phyloP scores from a whole-genome alignment of 2,329 filamentous ascomycete genomes.

The Colletotrichum sublineola region DNA sequence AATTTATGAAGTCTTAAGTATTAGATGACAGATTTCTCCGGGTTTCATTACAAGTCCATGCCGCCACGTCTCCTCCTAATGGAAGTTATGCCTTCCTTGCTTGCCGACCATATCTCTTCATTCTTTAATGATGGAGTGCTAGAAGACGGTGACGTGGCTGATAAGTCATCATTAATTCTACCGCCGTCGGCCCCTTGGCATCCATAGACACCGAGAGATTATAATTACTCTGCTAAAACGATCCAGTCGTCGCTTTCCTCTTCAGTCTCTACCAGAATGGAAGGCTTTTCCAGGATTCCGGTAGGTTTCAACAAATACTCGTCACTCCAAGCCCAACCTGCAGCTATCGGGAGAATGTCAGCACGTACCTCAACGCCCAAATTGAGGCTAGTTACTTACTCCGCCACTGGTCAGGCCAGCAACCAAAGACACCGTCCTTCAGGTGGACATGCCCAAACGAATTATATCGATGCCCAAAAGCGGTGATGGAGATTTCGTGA shows the following conservation, averaged over 20 bases:
- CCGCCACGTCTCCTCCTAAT: too few relatives aligned
- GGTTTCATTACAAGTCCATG: background rate
- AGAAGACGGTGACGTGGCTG: background rate
- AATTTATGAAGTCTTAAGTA: too few relatives aligned
- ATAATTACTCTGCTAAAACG: conserved; percentile 3
- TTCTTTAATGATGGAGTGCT: background rate
- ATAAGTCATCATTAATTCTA: conserved; percentile 41
- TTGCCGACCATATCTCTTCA: background rate
- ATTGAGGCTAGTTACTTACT: background rate
- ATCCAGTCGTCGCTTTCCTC: conserved; percentile 24
- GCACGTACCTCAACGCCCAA: background rate
- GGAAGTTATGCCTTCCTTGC: background rate
- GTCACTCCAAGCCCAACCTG: conserved; percentile 12
- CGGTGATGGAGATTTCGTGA: conserved; percentile 26
- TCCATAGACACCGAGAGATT: background rate
- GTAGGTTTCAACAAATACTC: conserved; percentile 25
- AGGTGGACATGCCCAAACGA: conserved; percentile 36
- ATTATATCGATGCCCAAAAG: conserved; percentile 30
- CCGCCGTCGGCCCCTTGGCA: background rate
- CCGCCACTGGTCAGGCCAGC: conserved; percentile 21
- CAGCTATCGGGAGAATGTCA: conserved; percentile 6
- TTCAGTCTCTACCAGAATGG: background rate
- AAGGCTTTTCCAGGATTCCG: conserved; percentile 29
- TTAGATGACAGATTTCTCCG: background rate
- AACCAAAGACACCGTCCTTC: conserved; percentile 1